Base-by-base conservation (phyloP, 768 basidiomycete genomes). In the Serendipita sp. region DNA sequence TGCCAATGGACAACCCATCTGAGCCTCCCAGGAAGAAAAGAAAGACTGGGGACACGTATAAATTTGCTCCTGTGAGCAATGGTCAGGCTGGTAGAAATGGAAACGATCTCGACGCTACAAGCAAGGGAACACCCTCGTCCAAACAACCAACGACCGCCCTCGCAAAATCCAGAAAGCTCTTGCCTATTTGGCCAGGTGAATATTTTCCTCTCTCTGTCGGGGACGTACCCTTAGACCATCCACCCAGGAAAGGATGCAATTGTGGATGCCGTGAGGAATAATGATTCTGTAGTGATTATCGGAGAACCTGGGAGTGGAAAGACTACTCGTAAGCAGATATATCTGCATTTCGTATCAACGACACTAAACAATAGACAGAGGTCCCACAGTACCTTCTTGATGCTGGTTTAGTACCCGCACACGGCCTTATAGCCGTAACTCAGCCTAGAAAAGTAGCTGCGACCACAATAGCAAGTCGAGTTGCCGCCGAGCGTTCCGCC, bases 231-330 rank as follows among this genome's bases (percentile, higher is more conserved):
- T 64, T 10, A 47, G 7, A 46, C 2, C 44, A 32, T 36, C 66
- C 66, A 47, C 23, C 64, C 68, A 91, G 91, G 89, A 65, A 84
- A 80, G 71, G 86, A 89, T 28, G 83, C 85, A 34, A 79, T 95
- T 34, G 74, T 91, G 34, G 78, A 82, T 65, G 85, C 85, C 73
- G 85, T 95, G 63, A 74, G 75, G 35, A 80, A 83, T 67, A 86
- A 90, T 77, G 88, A 92, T 72, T 86, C 91, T 4, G 89, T 86
- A 0, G 84, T 98, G 48, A 81, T 99, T 7, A 80, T 99, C 1
- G 96, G 94, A 44, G 96, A 99, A 75, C 98, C 96, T 0, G 96
- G 96, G 11, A 96, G 93, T 18, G 96, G 96, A 67, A 99, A 99
- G 77, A 95, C 95, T 0, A 99, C 96, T 58, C 95, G 95, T 95